Evolutionary conservation across 352 stramenopile genomes (phyloP), one percentile per base, ranked within the genome.

Genomic region (Globisporangium uncinulatum): DNA sequence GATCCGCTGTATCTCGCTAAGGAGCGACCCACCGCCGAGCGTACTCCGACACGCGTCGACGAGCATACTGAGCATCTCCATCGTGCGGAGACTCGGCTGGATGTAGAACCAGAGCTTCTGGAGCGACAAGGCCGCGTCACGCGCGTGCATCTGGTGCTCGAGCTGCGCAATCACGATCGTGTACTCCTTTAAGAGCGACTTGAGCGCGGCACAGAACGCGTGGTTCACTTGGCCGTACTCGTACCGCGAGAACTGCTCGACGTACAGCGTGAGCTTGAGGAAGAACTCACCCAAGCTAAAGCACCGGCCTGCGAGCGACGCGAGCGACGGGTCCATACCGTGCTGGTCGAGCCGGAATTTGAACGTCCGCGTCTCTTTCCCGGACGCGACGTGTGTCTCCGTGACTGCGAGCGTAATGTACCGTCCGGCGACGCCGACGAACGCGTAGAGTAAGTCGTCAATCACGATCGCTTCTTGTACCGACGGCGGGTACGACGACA

Each of bases 191-290:
- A 98, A 52, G 14, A 98, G 67, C 6, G 79, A 69, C 60, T 97
- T 96, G 10, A 98, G 69, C 11, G 87, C 89, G 32, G 95, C 94
- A 43, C 89, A 96, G 51, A 99, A 87, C 9, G 94, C 90, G 68
- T 98, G 95, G 41, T 91, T 97, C 11, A 98, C 89, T 71, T 93
- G 82, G 0, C 95, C 95, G 61, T 96, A 97, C 68, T 98, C 94
- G 57, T 95, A 92, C 21, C 87, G 70, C 34, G 81, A 87, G 51
- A 80, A 89, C 34, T 88, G 75, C 51, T 96, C 86, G 29, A 95
- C 75, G 50, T 92, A 95, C 11, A 87, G 55, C 17, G 51, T 77
- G 20, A 93, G 47, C 51, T 87, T 85, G 21, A 95, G 62, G 46
- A 91, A 95, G 57, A 77, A 90, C 56, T 92, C 81, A 20, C 86